phyloP scores from a whole-genome alignment of 768 basidiomycete species.

The Pholiota molesta region DNA sequence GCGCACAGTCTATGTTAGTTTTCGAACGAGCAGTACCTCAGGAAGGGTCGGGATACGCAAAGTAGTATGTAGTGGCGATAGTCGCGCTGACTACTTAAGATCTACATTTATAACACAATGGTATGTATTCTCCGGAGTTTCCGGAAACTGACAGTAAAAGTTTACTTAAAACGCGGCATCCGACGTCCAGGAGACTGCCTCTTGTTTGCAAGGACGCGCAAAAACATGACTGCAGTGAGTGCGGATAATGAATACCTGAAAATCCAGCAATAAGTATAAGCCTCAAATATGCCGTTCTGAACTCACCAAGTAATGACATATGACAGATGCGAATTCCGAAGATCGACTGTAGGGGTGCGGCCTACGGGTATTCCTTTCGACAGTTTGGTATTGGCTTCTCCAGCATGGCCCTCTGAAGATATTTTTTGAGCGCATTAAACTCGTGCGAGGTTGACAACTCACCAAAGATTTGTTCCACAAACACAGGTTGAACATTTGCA shows the following conservation, averaged over 20 bases:
- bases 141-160: neutral
- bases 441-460: conserved; percentile 24
- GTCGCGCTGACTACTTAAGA: neutral
- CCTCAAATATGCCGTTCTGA: neutral
- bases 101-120: neutral
- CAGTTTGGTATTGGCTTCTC: conserved; percentile 62
- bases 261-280: neutral
- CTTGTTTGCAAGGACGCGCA: conserved; percentile 62
- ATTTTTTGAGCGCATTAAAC: neutral
- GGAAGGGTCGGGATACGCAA: neutral
- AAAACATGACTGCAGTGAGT: conserved; percentile 84
- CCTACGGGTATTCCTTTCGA: conserved; percentile 84
- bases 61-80: neutral
- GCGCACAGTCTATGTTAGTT: no score
- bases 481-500: conserved; percentile 81
- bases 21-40: no score
- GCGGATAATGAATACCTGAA: conserved; percentile 87
- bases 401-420: conserved; percentile 77
- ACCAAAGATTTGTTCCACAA: conserved; percentile 93
- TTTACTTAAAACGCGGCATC: conserved; percentile 57
- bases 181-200: conserved; percentile 48
- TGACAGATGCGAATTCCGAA: conserved; percentile 92
- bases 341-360: conserved; percentile 77
- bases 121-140: neutral
- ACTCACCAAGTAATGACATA: conserved; percentile 94